A percentile compares a stretch with the other conserved stretches of the same genome.
Conservation (phyloP, 2,329 filamentous ascomycete species). For the Pestalotiopsis sp. region DNA sequence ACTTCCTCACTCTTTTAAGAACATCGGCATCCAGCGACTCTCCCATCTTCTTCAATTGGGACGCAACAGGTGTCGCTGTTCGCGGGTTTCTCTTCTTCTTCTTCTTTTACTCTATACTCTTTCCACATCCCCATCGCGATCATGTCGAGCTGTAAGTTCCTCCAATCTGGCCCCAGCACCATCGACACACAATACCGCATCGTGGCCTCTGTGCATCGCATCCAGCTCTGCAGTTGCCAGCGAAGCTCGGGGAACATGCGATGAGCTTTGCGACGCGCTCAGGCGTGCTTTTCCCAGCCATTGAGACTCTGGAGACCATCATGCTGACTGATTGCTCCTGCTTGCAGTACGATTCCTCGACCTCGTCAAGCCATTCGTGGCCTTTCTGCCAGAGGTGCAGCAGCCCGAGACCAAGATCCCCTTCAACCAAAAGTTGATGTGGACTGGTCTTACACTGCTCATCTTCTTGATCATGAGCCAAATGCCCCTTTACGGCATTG, state of each 20-base stretch:
- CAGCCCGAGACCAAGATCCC: slow-evolving; percentile 97
- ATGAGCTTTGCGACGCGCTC: slow-evolving; percentile 20
- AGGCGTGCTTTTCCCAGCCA: background rate
- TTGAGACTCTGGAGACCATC: slow-evolving; percentile 17
- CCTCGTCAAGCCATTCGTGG: slow-evolving; percentile 98
- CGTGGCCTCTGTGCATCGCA: background rate
- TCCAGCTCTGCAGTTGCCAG: background rate
- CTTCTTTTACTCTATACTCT: slow-evolving; percentile 21
- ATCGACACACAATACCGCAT: background rate
- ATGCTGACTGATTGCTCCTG: slow-evolving; percentile 24
- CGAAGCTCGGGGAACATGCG: slow-evolving; percentile 17
- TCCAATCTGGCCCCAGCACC: slow-evolving; percentile 3
- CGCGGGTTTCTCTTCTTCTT: slow-evolving; percentile 22
- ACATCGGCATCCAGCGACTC: background rate
- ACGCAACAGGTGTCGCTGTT: slow-evolving; percentile 9
- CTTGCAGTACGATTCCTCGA: slow-evolving; percentile 94
- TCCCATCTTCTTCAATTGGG: slow-evolving; percentile 24
- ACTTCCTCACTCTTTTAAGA: slow-evolving; percentile 3
- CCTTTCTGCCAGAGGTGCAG: slow-evolving; percentile 98
- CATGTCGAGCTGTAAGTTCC: slow-evolving; percentile 41
- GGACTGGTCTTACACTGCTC: slow-evolving; percentile 90
- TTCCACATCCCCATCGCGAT: slow-evolving; percentile 23
- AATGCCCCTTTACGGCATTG: slow-evolving; percentile 99
- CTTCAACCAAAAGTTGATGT: slow-evolving; percentile 98
- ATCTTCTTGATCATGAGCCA: slow-evolving; percentile 99